Evolutionary conservation across 208 protist species (phyloP).

Genomic region (Leishmania turanica): DNA sequence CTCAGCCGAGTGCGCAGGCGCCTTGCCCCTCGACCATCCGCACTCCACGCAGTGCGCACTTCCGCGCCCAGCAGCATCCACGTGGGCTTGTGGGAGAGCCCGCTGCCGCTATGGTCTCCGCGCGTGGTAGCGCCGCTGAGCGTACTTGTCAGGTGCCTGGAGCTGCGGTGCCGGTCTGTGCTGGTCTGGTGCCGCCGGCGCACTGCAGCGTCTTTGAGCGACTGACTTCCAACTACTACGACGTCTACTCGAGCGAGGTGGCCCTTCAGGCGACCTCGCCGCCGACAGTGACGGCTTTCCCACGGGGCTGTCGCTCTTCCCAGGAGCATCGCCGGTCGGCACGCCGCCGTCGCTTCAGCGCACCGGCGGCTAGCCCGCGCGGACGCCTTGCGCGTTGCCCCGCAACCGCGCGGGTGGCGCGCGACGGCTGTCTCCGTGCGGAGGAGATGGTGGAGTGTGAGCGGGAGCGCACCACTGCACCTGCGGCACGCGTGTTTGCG

Average conservation of each 20-base stretch:
- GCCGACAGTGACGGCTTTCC: neutral
- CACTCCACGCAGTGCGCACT: conserved; percentile 20
- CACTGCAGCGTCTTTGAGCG: conserved; percentile 43
- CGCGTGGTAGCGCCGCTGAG: neutral
- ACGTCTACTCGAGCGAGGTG: conserved; percentile 15
- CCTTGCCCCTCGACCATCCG: conserved; percentile 17
- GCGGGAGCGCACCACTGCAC: neutral
- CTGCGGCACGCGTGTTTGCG: neutral
- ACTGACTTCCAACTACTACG: conserved; percentile 47
- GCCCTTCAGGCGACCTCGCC: conserved; percentile 11
- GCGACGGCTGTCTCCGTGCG: conserved; percentile 3
- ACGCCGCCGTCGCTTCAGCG: conserved; percentile 13
- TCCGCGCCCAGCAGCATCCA: neutral
- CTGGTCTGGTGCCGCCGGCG: conserved; percentile 4
- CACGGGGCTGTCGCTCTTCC: neutral
- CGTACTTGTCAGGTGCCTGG: neutral
- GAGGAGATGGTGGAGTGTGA: neutral
- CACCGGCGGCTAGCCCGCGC: conserved; percentile 4
- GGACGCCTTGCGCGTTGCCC: neutral
- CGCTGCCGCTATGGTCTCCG: neutral
- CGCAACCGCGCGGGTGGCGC: neutral
- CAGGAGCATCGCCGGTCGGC: neutral
- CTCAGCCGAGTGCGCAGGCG: neutral
- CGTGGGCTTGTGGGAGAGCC: neutral
- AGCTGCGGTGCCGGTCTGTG: neutral